Percentiles rank a stretch among this genome's conserved stretches.
Conservation (phyloP, 140 eudicot species). For the Eryngium alpinum region DNA sequence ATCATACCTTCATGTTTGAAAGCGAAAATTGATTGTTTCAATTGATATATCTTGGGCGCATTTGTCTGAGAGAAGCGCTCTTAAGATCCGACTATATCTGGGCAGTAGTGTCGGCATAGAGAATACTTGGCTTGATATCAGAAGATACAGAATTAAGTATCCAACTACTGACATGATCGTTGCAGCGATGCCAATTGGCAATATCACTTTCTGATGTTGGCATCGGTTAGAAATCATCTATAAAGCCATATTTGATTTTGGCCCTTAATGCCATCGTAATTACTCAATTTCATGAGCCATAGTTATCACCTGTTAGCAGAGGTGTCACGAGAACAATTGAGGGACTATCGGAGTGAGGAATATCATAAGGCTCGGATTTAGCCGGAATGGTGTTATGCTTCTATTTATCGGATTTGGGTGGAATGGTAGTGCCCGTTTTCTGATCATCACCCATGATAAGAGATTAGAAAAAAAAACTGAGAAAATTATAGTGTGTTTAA, state of each 20-base stretch:
- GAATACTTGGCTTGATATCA: conserved; percentile 7
- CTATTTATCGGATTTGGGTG: too few relatives aligned
- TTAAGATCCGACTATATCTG: neutral
- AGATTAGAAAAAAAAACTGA: too few relatives aligned
- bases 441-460: too few relatives aligned
- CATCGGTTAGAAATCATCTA: neutral
- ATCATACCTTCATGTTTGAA: neutral
- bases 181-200: neutral
- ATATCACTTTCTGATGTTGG: neutral
- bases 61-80: conserved; percentile 5
- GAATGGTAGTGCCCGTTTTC: too few relatives aligned
- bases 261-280: neutral
- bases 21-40: conserved; percentile 3
- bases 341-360: too few relatives aligned
- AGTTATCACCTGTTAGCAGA: too few relatives aligned
- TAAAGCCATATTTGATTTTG: neutral
- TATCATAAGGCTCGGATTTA: too few relatives aligned
- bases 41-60: conserved; percentile 7
- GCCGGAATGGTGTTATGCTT: too few relatives aligned
- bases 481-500: too few relatives aligned
- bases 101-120: neutral
- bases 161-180: neutral
- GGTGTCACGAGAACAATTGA: too few relatives aligned
- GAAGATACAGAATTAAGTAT: neutral
- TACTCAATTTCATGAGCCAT: too few relatives aligned